These are phyloP conservation scores for Mucor circinelloides DNA, from an alignment of 371 early-diverging fungal genomes.

Conservation along the genomic window DNA sequence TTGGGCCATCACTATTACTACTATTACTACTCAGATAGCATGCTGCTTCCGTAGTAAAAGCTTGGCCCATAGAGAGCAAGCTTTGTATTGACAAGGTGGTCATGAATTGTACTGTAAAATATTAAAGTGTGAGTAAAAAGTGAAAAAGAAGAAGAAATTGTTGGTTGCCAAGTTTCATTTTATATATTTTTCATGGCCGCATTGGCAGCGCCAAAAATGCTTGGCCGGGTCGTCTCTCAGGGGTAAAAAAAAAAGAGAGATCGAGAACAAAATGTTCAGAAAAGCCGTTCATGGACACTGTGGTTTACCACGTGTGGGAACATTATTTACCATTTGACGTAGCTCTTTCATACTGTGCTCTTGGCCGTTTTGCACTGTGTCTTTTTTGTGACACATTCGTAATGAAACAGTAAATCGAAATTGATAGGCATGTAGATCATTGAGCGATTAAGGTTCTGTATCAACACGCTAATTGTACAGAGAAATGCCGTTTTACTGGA, in stretches of 20 bases:
- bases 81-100: conserved; percentile 9
- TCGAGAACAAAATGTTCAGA: background rate
- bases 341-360: background rate
- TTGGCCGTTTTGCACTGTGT: background rate
- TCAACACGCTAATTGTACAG: too few relatives aligned
- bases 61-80: background rate
- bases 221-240: background rate
- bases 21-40: background rate
- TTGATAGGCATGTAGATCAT: background rate
- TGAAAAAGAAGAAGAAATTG: background rate
- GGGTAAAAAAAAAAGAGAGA: too few relatives aligned
- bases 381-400: background rate
- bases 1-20: background rate
- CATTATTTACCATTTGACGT: background rate
- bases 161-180: background rate
- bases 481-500: too few relatives aligned
- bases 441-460: too few relatives aligned
- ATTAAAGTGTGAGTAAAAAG: background rate
- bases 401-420: background rate
- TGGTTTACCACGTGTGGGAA: background rate
- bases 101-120: background rate
- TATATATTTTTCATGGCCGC: background rate
- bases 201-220: background rate
- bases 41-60: background rate
- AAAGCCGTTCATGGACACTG: background rate